Evolutionary conservation across 306 rosid genomes (phyloP).

Genomic region (Vigna trinervia): DNA sequence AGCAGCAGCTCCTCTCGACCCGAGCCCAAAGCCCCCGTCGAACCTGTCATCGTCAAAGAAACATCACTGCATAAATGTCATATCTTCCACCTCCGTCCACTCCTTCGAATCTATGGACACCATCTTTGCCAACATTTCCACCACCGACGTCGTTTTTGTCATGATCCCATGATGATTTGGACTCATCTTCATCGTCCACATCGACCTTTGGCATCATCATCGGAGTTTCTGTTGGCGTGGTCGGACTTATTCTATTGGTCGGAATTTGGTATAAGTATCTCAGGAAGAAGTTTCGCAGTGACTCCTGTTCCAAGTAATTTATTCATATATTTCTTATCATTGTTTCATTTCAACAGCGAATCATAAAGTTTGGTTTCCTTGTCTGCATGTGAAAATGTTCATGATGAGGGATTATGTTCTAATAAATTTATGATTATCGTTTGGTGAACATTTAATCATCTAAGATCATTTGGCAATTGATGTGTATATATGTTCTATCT

Average conservation of each 20-base stretch:
- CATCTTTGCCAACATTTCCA: slow-evolving; percentile 16
- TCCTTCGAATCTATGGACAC: background rate
- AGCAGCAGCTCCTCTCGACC: no score
- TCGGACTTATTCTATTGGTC: slow-evolving; percentile 6
- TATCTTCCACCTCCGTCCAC: slow-evolving; percentile 18
- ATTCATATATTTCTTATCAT: no score
- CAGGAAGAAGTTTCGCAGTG: slow-evolving; percentile 11
- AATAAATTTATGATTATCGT: no score
- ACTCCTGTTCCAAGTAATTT: slow-evolving; percentile 1
- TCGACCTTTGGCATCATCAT: slow-evolving; percentile 33
- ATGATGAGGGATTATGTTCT: no score
- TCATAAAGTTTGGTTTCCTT: no score
- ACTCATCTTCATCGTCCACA: slow-evolving; percentile 17
- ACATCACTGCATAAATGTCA: slow-evolving; percentile 22
- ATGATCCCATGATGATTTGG: background rate
- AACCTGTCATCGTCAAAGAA: background rate
- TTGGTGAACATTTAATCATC: no score
- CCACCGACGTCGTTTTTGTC: slow-evolving; percentile 5
- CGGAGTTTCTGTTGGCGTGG: slow-evolving; percentile 39
- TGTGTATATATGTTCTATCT: no score
- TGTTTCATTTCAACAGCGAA: no score
- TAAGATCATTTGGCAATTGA: no score
- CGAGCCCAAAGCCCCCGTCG: no score
- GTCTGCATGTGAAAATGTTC: no score
- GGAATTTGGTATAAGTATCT: slow-evolving; percentile 41